Percentiles rank a stretch among this genome's conserved stretches.
Conservation (phyloP, 306 rosid genomes). For the Acacia melanoxylon region DNA sequence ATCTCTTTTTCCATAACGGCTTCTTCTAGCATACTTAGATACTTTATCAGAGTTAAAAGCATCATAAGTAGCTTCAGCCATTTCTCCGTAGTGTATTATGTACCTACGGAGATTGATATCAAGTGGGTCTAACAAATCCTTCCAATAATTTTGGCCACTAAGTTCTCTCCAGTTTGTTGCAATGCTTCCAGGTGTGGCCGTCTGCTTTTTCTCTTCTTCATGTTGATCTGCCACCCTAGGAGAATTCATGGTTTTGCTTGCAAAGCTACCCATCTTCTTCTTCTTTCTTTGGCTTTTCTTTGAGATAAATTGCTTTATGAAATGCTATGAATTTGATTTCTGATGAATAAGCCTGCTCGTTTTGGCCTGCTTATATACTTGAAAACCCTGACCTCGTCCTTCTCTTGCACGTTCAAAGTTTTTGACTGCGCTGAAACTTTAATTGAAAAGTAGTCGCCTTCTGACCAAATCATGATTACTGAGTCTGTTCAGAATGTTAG, state of each 20-base stretch:
- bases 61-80: background rate
- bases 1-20: background rate
- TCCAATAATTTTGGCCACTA: background rate
- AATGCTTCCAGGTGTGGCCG: background rate
- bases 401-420: background rate
- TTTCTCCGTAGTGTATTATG: background rate
- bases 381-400: background rate
- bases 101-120: background rate
- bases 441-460: background rate
- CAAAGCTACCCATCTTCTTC: background rate
- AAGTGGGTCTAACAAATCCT: background rate
- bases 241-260: background rate
- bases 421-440: background rate
- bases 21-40: background rate
- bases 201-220: background rate
- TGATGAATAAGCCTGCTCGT: background rate
- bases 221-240: background rate
- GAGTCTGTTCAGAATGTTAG: no score
- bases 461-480: background rate
- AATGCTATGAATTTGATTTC: background rate
- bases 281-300: background rate
- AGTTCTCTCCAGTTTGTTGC: background rate
- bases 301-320: background rate
- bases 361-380: background rate
- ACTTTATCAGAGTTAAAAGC: background rate